phyloP scores from a whole-genome alignment of 495 filamentous ascomycete species.

The Astrothelium subdiscretum region DNA sequence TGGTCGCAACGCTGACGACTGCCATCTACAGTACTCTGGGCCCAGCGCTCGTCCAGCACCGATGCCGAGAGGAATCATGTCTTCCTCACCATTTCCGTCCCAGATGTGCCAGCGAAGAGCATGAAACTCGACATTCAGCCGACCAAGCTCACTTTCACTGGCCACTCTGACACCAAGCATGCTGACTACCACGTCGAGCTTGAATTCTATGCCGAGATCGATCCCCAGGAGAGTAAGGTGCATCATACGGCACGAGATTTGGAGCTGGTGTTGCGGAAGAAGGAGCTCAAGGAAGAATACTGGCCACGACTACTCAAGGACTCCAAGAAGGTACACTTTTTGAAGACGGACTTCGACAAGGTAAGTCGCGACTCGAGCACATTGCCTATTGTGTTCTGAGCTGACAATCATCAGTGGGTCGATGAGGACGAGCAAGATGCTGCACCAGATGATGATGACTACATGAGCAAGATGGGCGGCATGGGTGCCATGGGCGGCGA shows the following conservation, averaged over 20 bases:
- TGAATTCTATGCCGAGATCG: slow-evolving; percentile 88
- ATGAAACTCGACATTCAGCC: slow-evolving; percentile 72
- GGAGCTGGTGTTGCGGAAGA: slow-evolving; percentile 88
- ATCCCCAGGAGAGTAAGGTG: slow-evolving; percentile 64
- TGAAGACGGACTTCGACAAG: slow-evolving; percentile 99
- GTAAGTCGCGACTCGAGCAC: slow-evolving; percentile 31
- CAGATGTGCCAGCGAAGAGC: slow-evolving; percentile 59
- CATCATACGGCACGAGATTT: slow-evolving; percentile 76
- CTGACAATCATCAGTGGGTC: slow-evolving; percentile 57
- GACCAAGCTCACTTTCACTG: slow-evolving; percentile 66
- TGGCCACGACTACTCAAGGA: slow-evolving; percentile 94
- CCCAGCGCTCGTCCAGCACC: slow-evolving; percentile 75
- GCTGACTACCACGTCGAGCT: slow-evolving; percentile 73
- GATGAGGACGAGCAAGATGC: slow-evolving; percentile 98
- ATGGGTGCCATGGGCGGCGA: slow-evolving; percentile 35
- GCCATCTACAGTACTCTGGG: slow-evolving; percentile 72
- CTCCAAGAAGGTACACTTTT: slow-evolving; percentile 77
- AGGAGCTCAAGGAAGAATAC: slow-evolving; percentile 80
- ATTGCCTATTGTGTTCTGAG: neutral
- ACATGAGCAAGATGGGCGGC: slow-evolving; percentile 55
- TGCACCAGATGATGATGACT: slow-evolving; percentile 64
- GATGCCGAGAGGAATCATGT: slow-evolving; percentile 83
- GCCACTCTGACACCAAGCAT: slow-evolving; percentile 68
- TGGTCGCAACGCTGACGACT: neutral
- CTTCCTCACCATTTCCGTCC: slow-evolving; percentile 77